Conservation (phyloP, 768 basidiomycete species). For the Mycena alexandri region DNA sequence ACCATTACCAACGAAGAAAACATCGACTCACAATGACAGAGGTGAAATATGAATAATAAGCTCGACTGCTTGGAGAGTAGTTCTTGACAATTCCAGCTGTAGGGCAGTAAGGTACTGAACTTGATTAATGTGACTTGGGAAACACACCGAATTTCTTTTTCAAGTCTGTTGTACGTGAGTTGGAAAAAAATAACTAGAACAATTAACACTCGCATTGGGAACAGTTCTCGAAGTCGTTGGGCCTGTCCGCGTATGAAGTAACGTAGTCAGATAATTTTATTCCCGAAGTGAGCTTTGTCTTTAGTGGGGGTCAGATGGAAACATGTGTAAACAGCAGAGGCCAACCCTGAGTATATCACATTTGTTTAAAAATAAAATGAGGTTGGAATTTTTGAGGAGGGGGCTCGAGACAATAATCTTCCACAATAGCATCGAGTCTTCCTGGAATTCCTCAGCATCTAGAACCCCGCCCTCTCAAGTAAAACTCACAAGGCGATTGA, state of each 20-base stretch:
- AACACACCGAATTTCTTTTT: slow-evolving; percentile 72
- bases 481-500: slow-evolving; percentile 30
- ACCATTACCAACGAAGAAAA: slow-evolving; percentile 5
- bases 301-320: slow-evolving; percentile 14
- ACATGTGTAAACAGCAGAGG: background rate
- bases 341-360: slow-evolving; percentile 56
- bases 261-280: slow-evolving; percentile 65
- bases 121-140: background rate
- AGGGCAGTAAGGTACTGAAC: background rate
- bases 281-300: slow-evolving; percentile 61
- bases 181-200: background rate
- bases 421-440: slow-evolving; percentile 64
- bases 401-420: slow-evolving; percentile 60
- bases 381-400: slow-evolving; percentile 57
- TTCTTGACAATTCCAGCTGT: slow-evolving; percentile 66
- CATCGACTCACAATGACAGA: slow-evolving; percentile 69
- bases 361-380: slow-evolving; percentile 64
- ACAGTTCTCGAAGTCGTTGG: slow-evolving; percentile 65
- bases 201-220: slow-evolving; percentile 60
- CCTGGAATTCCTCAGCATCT: background rate
- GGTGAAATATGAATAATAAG: slow-evolving; percentile 80
- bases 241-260: slow-evolving; percentile 64
- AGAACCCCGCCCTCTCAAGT: too few relatives aligned
- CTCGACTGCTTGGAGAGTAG: slow-evolving; percentile 66
- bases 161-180: slow-evolving; percentile 60